Evolutionary conservation across 306 rosid species (phyloP).

Genomic region (Erythrophleum fordii): DNA sequence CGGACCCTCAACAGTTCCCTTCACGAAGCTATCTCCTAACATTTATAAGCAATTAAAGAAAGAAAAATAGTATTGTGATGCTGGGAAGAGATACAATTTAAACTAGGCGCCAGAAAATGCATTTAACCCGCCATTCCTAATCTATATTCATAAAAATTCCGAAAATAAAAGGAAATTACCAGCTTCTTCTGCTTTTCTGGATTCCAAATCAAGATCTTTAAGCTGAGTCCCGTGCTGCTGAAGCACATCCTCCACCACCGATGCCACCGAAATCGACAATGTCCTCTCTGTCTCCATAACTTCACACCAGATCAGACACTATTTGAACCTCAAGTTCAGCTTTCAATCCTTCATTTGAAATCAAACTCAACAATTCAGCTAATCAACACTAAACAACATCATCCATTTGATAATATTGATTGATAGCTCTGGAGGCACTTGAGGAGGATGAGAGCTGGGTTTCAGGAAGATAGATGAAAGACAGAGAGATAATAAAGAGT

Average conservation of each 20-base stretch:
- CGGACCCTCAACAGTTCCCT: neutral
- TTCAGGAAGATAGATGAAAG: slow-evolving; percentile 17
- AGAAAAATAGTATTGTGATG: neutral
- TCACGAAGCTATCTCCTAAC: slow-evolving; percentile 12
- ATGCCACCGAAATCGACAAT: slow-evolving; percentile 74
- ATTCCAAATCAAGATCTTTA: slow-evolving; percentile 81
- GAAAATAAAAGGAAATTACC: slow-evolving; percentile 49
- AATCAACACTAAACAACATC: slow-evolving; percentile 33
- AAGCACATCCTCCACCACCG: slow-evolving; percentile 89
- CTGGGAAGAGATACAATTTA: neutral
- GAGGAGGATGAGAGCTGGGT: slow-evolving; percentile 32
- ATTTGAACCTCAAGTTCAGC: neutral
- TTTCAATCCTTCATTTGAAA: slow-evolving; percentile 22
- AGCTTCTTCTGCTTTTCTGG: slow-evolving; percentile 84
- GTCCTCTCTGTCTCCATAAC: slow-evolving; percentile 48
- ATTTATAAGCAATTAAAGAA: neutral
- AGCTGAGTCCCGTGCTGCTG: slow-evolving; percentile 75
- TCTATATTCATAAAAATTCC: slow-evolving; percentile 1
- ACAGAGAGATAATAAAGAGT: neutral
- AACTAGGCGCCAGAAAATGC: slow-evolving; percentile 10
- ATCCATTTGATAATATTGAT: slow-evolving; percentile 8
- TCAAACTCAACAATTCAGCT: slow-evolving; percentile 25
- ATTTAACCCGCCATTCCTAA: slow-evolving; percentile 7
- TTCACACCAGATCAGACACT: neutral
- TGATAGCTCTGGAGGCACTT: neutral